Percentiles rank a stretch among this genome's conserved stretches.
Evolutionary conservation across 2,329 filamentous ascomycete genomes (phyloP).

Genomic region (Leptodontidium sp.): DNA sequence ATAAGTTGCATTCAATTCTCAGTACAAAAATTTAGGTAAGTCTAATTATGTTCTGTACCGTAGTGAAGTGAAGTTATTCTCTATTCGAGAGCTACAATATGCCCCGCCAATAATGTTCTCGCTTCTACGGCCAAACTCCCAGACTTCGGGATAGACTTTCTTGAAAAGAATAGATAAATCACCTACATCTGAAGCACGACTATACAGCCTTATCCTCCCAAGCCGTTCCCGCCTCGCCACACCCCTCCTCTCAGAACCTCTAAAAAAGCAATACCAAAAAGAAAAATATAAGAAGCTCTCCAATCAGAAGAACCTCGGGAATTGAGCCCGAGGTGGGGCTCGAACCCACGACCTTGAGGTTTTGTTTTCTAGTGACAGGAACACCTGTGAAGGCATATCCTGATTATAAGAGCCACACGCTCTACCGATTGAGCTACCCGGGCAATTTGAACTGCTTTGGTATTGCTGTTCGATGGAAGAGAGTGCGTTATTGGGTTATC

Average conservation of each 20-base stretch:
- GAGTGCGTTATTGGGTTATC: background rate
- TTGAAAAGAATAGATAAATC: too few species aligned
- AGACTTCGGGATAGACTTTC: too few species aligned
- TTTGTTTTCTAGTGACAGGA: background rate
- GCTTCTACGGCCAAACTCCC: too few species aligned
- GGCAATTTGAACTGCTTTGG: conserved; percentile 19
- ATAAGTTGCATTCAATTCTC: background rate
- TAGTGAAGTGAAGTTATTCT: too few species aligned
- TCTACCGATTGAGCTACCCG: conserved; percentile 47
- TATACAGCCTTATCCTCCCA: too few species aligned
- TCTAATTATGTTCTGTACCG: too few species aligned
- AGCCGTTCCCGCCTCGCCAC: too few species aligned
- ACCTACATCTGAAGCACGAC: too few species aligned
- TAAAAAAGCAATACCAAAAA: background rate
- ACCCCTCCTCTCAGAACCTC: too few species aligned
- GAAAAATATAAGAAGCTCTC: conserved; percentile 2
- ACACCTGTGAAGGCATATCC: background rate
- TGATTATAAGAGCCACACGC: conserved; percentile 43
- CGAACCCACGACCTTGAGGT: conserved; percentile 17
- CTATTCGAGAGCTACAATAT: too few species aligned
- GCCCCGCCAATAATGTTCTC: too few species aligned
- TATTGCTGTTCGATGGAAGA: background rate
- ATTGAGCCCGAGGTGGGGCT: conserved; percentile 18
- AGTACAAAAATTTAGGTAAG: too few species aligned
- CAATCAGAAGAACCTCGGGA: background rate